Percentiles rank a stretch among this genome's conserved stretches.
Evolutionary conservation across 129 eudicot species (phyloP).

Genomic region (Escallonia herrerae): DNA sequence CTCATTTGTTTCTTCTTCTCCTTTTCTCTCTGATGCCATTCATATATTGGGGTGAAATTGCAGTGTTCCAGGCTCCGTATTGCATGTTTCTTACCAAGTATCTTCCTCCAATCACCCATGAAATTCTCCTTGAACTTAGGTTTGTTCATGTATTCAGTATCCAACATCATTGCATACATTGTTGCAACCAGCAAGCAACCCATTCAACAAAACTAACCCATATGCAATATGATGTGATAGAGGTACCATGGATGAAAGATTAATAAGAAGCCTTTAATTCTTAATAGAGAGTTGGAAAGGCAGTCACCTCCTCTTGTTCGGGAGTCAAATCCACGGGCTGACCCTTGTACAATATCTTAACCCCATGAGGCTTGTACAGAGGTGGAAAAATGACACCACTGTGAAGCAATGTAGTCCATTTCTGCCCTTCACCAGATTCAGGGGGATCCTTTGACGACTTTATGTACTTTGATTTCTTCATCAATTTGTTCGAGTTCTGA

Average conservation of each 20-base stretch:
- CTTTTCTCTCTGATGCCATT: constrained; percentile 92
- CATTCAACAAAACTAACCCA: constrained; percentile 3
- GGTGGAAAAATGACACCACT: constrained; percentile 96
- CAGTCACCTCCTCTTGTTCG: constrained; percentile 90
- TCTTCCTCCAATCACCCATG: constrained; percentile 78
- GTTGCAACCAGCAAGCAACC: constrained; percentile 70
- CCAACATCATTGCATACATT: constrained; percentile 89
- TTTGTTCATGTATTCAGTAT: constrained; percentile 77
- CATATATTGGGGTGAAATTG: constrained; percentile 75
- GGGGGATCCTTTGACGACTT: constrained; percentile 73
- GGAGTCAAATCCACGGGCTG: constrained; percentile 84
- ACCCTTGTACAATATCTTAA: constrained; percentile 81
- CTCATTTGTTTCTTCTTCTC: constrained; percentile 97
- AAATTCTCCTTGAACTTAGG: constrained; percentile 77
- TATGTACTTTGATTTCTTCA: constrained; percentile 51
- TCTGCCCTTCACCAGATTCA: constrained; percentile 90
- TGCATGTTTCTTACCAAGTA: constrained; percentile 73
- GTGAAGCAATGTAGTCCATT: constrained; percentile 92
- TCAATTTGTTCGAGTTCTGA: constrained; percentile 55
- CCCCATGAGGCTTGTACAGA: constrained; percentile 88
- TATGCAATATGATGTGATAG: background rate
- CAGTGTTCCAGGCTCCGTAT: constrained; percentile 76
- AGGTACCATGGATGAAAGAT: background rate
- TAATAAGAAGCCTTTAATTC: background rate
- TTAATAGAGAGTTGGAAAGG: constrained; percentile 11